These are phyloP conservation scores for Globisporangium ultimum DNA, from an alignment of 352 stramenopile genomes.

Conservation along the genomic window DNA sequence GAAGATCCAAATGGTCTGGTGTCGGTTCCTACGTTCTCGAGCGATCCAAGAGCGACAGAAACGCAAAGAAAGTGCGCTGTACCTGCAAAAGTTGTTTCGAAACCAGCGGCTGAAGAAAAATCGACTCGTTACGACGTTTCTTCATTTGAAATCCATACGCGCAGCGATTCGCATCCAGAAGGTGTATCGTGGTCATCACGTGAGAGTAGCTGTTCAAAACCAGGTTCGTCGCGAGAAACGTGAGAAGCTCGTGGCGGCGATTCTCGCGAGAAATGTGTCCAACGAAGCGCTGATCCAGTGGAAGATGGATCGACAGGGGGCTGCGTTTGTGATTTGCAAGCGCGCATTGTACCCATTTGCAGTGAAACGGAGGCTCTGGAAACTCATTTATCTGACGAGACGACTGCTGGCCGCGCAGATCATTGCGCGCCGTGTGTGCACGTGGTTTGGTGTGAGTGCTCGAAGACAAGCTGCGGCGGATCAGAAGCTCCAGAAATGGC, in stretches of 20 bases:
- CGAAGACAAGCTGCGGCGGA: conserved; percentile 10
- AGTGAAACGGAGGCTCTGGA: conserved; percentile 27
- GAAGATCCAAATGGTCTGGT: conserved; percentile 52
- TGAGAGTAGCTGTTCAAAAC: conserved; percentile 16
- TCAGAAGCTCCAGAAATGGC: conserved; percentile 24
- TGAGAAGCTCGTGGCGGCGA: conserved; percentile 25
- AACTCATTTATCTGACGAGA: conserved; percentile 19
- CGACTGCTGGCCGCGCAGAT: conserved; percentile 17
- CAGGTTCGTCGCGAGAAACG: conserved; percentile 16
- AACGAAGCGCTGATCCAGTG: conserved; percentile 32
- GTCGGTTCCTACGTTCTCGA: conserved; percentile 23
- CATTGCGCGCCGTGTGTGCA: conserved; percentile 16
- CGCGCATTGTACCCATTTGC: conserved; percentile 38
- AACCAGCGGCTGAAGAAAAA: conserved; percentile 33
- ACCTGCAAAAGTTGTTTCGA: conserved; percentile 37
- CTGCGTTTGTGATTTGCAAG: conserved; percentile 44
- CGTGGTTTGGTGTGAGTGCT: conserved; percentile 19
- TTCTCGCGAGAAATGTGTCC: conserved; percentile 38
- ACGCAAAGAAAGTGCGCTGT: conserved; percentile 21
- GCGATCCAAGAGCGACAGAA: conserved; percentile 20
- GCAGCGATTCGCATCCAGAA: conserved; percentile 44
- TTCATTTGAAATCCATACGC: conserved; percentile 25
- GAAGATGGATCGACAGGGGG: conserved; percentile 41
- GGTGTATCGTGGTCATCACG: conserved; percentile 30
- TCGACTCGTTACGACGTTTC: conserved; percentile 30